Conservation (phyloP, 768 basidiomycete genomes). For the Podaxis mareebaensis region DNA sequence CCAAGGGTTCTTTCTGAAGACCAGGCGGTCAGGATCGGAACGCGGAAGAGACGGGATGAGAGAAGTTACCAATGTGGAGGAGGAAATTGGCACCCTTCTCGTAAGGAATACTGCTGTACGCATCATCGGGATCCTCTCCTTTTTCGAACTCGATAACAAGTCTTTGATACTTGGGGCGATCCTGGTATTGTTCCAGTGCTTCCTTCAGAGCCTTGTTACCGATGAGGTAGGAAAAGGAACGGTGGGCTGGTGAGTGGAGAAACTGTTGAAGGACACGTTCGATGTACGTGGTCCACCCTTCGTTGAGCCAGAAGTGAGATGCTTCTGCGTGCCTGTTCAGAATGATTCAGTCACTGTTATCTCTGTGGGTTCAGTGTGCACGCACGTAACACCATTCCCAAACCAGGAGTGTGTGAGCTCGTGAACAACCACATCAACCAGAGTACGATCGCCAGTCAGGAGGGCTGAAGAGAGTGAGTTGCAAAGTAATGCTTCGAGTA, state of each 20-base stretch:
- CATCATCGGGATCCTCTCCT: slow-evolving; percentile 79
- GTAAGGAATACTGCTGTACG: slow-evolving; percentile 77
- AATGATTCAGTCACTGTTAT: neutral
- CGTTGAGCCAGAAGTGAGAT: slow-evolving; percentile 87
- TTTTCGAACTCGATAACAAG: slow-evolving; percentile 74
- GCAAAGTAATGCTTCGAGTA: too few relatives aligned
- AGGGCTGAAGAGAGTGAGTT: slow-evolving; percentile 48
- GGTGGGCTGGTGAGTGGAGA: slow-evolving; percentile 71
- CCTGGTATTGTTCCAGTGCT: slow-evolving; percentile 59
- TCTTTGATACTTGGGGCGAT: slow-evolving; percentile 73
- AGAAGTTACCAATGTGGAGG: slow-evolving; percentile 68
- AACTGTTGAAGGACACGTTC: slow-evolving; percentile 77
- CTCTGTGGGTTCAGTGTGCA: slow-evolving; percentile 1
- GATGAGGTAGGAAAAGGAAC: slow-evolving; percentile 80
- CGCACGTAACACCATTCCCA: slow-evolving; percentile 83
- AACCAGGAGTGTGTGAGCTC: slow-evolving; percentile 89
- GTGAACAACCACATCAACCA: slow-evolving; percentile 90
- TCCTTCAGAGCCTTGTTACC: slow-evolving; percentile 74
- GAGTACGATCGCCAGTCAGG: slow-evolving; percentile 80
- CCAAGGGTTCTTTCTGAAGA: slow-evolving; percentile 66
- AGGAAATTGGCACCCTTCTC: slow-evolving; percentile 91
- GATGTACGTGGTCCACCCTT: slow-evolving; percentile 93
- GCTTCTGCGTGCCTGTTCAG: slow-evolving; percentile 61
- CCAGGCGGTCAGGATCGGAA: neutral
- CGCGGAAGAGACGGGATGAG: neutral